phyloP scores from a whole-genome alignment of 495 filamentous ascomycete species.

The Trichocladium uniseriatum region DNA sequence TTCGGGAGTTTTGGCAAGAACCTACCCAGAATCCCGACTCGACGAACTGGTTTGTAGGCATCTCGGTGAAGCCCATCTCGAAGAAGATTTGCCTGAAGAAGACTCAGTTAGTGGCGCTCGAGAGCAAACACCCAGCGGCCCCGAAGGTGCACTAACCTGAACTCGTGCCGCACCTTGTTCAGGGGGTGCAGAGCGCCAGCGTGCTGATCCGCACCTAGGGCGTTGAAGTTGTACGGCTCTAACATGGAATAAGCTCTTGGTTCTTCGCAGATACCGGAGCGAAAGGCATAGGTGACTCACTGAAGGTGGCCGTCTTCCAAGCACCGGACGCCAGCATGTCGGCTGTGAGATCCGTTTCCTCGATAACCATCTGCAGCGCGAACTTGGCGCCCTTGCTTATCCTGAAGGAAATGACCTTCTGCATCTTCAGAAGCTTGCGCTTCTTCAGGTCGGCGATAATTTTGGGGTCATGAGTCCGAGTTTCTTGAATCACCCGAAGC shows the following conservation, averaged over 20 bases:
- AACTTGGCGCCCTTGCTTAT: slow-evolving; percentile 81
- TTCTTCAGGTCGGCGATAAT: slow-evolving; percentile 72
- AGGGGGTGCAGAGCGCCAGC: slow-evolving; percentile 88
- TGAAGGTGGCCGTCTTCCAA: slow-evolving; percentile 82
- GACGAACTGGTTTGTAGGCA: slow-evolving; percentile 72
- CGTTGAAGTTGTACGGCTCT: slow-evolving; percentile 93
- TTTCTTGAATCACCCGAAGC: slow-evolving; percentile 59
- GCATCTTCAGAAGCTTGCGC: slow-evolving; percentile 70
- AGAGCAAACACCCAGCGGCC: neutral
- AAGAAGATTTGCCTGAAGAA: slow-evolving; percentile 82
- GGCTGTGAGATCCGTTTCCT: slow-evolving; percentile 89
- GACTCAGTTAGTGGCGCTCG: neutral
- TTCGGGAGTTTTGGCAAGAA: slow-evolving; percentile 28
- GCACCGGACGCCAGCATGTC: slow-evolving; percentile 78
- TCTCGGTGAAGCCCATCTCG: slow-evolving; percentile 79
- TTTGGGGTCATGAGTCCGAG: slow-evolving; percentile 60
- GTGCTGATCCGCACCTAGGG: slow-evolving; percentile 67
- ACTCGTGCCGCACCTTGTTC: slow-evolving; percentile 88
- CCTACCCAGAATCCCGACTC: slow-evolving; percentile 82
- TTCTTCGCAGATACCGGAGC: too few relatives aligned
- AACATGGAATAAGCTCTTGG: neutral
- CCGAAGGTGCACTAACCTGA: slow-evolving; percentile 33
- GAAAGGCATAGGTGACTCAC: slow-evolving; percentile 1
- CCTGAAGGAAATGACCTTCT: slow-evolving; percentile 78
- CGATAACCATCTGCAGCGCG: slow-evolving; percentile 72